Evolutionary conservation across 2,329 filamentous ascomycete species (phyloP), one percentile per base, ranked within the genome.

Genomic region (Pestalotiopsis fici): DNA sequence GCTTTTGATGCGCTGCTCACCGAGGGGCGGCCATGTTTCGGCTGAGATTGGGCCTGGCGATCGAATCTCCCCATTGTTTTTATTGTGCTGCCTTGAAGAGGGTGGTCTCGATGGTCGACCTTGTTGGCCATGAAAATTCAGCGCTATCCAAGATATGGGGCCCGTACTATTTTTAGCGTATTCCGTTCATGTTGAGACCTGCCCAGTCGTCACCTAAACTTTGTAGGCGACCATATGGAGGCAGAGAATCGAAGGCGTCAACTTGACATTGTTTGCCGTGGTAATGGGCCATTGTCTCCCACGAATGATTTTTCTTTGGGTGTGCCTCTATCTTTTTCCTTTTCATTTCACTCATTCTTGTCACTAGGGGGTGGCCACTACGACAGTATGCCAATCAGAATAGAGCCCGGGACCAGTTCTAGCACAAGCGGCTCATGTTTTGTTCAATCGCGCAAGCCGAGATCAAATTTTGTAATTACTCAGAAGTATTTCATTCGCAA

Each of bases 1-100:
- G 70, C 70, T 31, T 67, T 70, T 18, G 70, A 69, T 59, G 68
- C 65, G 65, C 68, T 59, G 67, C 70, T 71, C 63, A 59, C 60
- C 31, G 67, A 62, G 28, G 57, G 68, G 55, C 37, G 60, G 5
- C 70, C 70, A 55, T 71, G 68, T 59, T 71, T 71, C 47, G 66
- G 66, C 61, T 70, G 69, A 27, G 69, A 70, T 60, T 71, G 64
- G 28, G 67, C 66, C 28, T 68, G 55, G 37, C 70, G 68, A 35
- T 72, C 67, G 61, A 67, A 71, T 60, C 69, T 67, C 21, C 37
- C 65, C 69, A 71, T 70, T 21, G 43, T 59, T 18, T 57, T 7
- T 57, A 15, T 12, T 31, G 12, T 57, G 15, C 7, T 54, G 47
- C 47, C 13, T 11, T 28, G 9, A 11, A 15, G 12, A 23, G 25